Base-by-base conservation (phyloP, 345 rosid species). In the Adansonia digitata region DNA sequence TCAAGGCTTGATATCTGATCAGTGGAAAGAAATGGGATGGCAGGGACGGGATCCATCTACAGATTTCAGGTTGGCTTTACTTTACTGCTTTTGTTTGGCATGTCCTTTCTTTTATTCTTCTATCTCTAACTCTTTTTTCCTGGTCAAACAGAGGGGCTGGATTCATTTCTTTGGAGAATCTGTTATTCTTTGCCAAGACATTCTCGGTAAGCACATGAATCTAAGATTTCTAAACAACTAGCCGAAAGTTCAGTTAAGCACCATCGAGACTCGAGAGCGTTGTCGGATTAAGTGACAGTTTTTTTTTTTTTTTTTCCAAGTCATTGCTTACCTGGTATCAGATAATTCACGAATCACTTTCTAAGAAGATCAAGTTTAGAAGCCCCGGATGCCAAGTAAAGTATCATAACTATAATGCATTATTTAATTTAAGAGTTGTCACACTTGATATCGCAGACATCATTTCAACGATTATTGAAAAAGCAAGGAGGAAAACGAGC, bases 21-120 rank as follows among this genome's bases (percentile, higher is more conserved):
- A 94, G 48, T 94, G 98, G 98, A 94, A 94, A 80, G 86, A 89
- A 76, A 94, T 94, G 98, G 97, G 98, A 51, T 94, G 97, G 97
- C 98, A 94, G 77, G 98, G 98, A 77, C 88, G 71, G 83, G 97
- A 94, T 87, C 98, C 98, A 76, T 91, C 97, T 9, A 94, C 97
- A 42, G 97, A 94, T 82, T 94, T 94, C 84, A 90, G 98, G 98
- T 93, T 76, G 27, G 7, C 70, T 57, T 70, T 72, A 43, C 39
- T 53, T 31, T 2, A 39, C 11, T 52, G 61, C 20, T 75, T 31
- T 48, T 65, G 15, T 29, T 27, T 35, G 46, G 63, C 43, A 9
- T 46, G 15, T 15, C 35, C 37, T 59, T 70, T 34, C 9, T 7
- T 20, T 31, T 62, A 20, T 65, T 63, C n/a, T 15, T 14, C 6